Conservation (phyloP, 2,329 filamentous ascomycete genomes). For the Emmonsiellopsis sp. region DNA sequence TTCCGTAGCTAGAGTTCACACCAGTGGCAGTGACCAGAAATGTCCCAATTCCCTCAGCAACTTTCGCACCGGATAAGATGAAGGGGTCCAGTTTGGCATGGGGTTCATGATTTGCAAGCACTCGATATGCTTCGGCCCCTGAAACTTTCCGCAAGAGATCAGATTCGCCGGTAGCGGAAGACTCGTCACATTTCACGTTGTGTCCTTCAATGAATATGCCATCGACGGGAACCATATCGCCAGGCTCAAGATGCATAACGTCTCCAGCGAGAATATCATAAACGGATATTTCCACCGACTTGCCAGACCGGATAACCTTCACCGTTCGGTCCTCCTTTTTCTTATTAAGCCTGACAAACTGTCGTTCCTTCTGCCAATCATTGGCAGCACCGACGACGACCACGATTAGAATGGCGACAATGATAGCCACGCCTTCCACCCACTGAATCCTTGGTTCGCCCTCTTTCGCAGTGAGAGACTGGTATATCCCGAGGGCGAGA, state of each 20-base stretch:
- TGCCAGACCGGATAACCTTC: slow-evolving; percentile 67
- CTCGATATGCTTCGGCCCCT: slow-evolving; percentile 54
- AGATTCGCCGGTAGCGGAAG: slow-evolving; percentile 66
- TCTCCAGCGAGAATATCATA: slow-evolving; percentile 66
- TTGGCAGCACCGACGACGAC: slow-evolving; percentile 54
- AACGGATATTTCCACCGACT: slow-evolving; percentile 58
- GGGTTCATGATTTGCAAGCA: slow-evolving; percentile 51
- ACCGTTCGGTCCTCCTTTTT: slow-evolving; percentile 69
- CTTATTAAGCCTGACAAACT: slow-evolving; percentile 58
- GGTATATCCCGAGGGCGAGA: slow-evolving; percentile 63
- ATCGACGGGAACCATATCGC: slow-evolving; percentile 62
- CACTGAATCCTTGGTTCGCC: slow-evolving; percentile 46
- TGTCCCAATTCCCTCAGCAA: slow-evolving; percentile 64
- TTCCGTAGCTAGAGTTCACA: slow-evolving; percentile 64
- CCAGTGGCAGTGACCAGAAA: slow-evolving; percentile 69
- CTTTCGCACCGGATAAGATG: slow-evolving; percentile 69
- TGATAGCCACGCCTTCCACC: slow-evolving; percentile 60
- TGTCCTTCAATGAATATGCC: slow-evolving; percentile 60
- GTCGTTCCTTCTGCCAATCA: slow-evolving; percentile 59
- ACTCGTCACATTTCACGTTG: slow-evolving; percentile 62
- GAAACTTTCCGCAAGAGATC: slow-evolving; percentile 59
- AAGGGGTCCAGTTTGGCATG: slow-evolving; percentile 65
- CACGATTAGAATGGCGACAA: slow-evolving; percentile 55
- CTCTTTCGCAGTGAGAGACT: slow-evolving; percentile 53
- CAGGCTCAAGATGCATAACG: slow-evolving; percentile 62